Percentiles rank a stretch among this genome's conserved stretches.
Conservation (phyloP, 345 rosid species). For the Clausena lansium region DNA sequence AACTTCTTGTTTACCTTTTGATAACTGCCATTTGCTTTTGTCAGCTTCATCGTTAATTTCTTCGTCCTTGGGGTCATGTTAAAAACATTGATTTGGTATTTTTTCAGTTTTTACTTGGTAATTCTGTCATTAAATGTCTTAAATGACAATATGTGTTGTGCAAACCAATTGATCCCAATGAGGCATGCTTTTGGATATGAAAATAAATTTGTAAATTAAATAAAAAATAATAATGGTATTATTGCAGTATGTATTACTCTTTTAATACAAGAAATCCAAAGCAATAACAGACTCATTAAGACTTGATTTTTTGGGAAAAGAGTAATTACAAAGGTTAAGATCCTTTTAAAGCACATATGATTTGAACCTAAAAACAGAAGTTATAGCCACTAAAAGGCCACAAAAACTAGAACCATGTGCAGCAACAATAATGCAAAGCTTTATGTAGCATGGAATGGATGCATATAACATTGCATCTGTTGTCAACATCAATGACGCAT, state of each 20-base stretch:
- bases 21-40: neutral
- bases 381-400: neutral
- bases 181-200: neutral
- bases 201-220: neutral
- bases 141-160: neutral
- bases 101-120: no score
- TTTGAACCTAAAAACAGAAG: neutral
- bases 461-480: neutral
- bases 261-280: neutral
- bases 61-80: neutral
- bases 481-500: constrained; percentile 2
- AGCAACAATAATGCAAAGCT: neutral
- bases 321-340: neutral
- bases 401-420: neutral
- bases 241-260: neutral
- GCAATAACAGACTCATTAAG: neutral
- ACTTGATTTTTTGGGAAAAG: neutral
- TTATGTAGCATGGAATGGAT: neutral
- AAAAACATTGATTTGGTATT: neutral
- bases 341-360: neutral
- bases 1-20: constrained; percentile 1
- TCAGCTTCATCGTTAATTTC: neutral
- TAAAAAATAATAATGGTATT: neutral
- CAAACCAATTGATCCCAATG: neutral
- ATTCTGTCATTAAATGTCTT: no score